These are phyloP conservation scores for Isabelozyma heimii DNA, from an alignment of 805 yeast genomes.

Conservation along the genomic window DNA sequence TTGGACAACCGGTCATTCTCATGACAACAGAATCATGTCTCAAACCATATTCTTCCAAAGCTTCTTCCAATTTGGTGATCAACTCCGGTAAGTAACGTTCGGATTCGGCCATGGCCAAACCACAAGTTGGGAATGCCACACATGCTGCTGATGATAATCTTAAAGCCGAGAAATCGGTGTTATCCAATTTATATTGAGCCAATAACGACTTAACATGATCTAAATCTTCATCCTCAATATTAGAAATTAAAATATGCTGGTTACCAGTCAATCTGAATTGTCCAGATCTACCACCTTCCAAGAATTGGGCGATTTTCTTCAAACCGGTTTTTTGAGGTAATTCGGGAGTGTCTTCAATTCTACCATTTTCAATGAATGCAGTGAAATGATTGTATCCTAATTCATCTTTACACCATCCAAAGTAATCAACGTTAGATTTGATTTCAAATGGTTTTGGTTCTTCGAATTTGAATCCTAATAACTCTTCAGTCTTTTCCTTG, in stretches of 20 bases:
- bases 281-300: constrained; percentile 61
- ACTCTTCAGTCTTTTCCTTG: constrained; percentile 77
- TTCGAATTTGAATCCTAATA: constrained; percentile 72
- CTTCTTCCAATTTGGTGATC: constrained; percentile 76
- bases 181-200: constrained; percentile 76
- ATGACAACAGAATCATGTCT: constrained; percentile 92
- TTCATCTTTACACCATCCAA: constrained; percentile 92
- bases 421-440: constrained; percentile 83
- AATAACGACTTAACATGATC: constrained; percentile 60
- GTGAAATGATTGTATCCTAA: constrained; percentile 85
- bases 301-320: constrained; percentile 68
- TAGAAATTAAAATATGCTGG: constrained; percentile 82
- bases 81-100: constrained; percentile 88
- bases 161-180: constrained; percentile 76
- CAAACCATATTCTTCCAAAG: constrained; percentile 86
- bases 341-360: constrained; percentile 90
- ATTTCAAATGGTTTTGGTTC: constrained; percentile 72
- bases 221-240: constrained; percentile 67
- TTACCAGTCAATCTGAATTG: constrained; percentile 94
- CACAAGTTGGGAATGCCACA: constrained; percentile 98
- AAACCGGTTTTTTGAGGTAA: constrained; percentile 88
- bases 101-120: constrained; percentile 97
- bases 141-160: constrained; percentile 93
- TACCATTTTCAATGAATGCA: constrained; percentile 92
- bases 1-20: constrained; percentile 99